Evolutionary conservation across 805 yeast genomes (phyloP).

Genomic region (Metschnikowia aberdeeniae): DNA sequence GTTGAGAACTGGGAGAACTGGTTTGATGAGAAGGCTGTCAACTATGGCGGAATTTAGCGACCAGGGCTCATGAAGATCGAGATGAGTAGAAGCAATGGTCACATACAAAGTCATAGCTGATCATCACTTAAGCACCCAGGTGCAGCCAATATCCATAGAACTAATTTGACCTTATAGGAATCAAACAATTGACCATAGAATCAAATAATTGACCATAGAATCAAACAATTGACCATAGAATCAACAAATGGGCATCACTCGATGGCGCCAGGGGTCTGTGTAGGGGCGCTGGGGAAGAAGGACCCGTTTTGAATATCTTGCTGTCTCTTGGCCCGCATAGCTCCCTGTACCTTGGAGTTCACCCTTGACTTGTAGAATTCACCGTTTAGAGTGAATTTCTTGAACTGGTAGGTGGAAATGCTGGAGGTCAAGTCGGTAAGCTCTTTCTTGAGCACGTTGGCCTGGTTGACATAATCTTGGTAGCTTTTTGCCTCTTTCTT

Average conservation of each 20-base stretch:
- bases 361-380: constrained; percentile 42
- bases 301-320: constrained; percentile 33
- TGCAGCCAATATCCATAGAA: too few relatives aligned
- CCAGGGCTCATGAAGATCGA: not conserved
- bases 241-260: not conserved
- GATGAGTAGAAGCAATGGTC: not conserved
- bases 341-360: constrained; percentile 31
- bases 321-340: constrained; percentile 20
- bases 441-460: constrained; percentile 15
- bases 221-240: too few relatives aligned
- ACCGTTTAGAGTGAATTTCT: constrained; percentile 36
- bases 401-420: constrained; percentile 31
- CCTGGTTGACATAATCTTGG: constrained; percentile 18
- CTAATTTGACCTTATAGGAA: too few relatives aligned
- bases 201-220: too few relatives aligned
- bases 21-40: constrained; percentile 73
- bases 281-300: constrained; percentile 33
- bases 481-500: constrained; percentile 10
- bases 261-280: not conserved
- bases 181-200: too few relatives aligned
- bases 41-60: constrained; percentile 26
- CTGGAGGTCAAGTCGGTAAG: constrained; percentile 16
- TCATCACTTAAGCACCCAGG: not conserved
- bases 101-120: not conserved
- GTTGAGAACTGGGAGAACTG: constrained; percentile 66